phyloP scores from a whole-genome alignment of 345 rosid species.

The Capsella bursapastoris region DNA sequence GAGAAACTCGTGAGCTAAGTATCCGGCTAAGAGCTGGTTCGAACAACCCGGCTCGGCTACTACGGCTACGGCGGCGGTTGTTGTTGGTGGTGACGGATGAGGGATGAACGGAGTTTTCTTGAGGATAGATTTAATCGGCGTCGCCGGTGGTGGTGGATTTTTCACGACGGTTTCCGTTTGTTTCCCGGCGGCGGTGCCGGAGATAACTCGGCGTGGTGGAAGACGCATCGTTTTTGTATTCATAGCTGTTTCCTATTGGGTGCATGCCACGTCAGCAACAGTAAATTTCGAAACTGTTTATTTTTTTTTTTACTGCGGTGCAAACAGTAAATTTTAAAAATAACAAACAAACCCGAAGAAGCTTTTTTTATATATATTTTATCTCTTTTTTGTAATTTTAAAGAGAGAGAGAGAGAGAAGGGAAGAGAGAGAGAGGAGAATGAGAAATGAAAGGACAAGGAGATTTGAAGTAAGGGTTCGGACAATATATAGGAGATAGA shows the following conservation, averaged over 20 bases:
- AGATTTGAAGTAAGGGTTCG: constrained; percentile 22
- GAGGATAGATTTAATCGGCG: constrained; percentile 44
- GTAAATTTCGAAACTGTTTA: constrained; percentile 7
- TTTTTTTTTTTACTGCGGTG: constrained; percentile 22
- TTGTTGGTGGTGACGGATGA: background rate
- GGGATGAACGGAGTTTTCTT: constrained; percentile 37
- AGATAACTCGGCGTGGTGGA: constrained; percentile 70
- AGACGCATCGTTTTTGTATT: constrained; percentile 88
- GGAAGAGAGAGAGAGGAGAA: constrained; percentile 7
- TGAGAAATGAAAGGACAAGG: constrained; percentile 16
- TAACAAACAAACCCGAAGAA: background rate
- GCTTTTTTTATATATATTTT: background rate
- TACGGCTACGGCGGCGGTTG: constrained; percentile 15
- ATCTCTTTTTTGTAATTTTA: constrained; percentile 25
- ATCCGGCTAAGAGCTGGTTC: constrained; percentile 76
- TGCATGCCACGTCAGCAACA: constrained; percentile 76
- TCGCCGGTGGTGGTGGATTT: constrained; percentile 34
- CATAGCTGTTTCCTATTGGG: constrained; percentile 43
- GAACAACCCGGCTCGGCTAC: constrained; percentile 44
- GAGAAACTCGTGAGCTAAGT: constrained; percentile 83
- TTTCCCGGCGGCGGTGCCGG: constrained; percentile 38
- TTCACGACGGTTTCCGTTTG: constrained; percentile 26
- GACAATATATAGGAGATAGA: constrained; percentile 34
- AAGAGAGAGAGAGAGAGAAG: background rate
- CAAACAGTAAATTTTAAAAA: constrained; percentile 26